Conservation (phyloP, 345 rosid species). For the Eucalyptus sp. region DNA sequence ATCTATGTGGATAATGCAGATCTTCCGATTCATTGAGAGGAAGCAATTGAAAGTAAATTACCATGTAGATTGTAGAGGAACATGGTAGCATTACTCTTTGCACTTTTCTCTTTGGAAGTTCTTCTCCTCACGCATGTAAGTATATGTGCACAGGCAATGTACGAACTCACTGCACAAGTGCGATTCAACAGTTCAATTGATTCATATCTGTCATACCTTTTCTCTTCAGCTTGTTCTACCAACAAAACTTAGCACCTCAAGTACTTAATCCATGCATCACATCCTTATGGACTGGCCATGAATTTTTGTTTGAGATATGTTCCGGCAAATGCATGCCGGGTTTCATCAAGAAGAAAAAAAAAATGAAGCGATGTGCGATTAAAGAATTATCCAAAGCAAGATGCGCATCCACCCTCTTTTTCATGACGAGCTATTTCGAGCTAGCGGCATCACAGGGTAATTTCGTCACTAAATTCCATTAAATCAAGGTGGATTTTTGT, state of each 20-base stretch:
- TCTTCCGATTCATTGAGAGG: neutral
- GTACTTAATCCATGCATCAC: neutral
- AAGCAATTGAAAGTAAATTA: neutral
- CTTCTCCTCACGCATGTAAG: neutral
- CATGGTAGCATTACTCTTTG: neutral
- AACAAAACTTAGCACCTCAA: neutral
- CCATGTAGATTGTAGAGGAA: neutral
- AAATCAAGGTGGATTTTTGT: neutral
- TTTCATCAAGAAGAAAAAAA: neutral
- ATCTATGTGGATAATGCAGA: neutral
- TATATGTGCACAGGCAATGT: neutral
- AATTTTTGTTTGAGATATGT: neutral
- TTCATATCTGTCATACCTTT: neutral
- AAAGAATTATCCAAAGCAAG: neutral
- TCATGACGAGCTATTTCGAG: neutral
- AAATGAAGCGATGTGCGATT: neutral
- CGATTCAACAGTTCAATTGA: neutral
- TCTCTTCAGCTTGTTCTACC: neutral
- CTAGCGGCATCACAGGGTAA: neutral
- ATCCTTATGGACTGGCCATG: neutral
- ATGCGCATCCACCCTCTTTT: neutral
- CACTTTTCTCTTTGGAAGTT: neutral
- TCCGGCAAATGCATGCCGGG: neutral
- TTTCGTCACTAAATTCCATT: neutral
- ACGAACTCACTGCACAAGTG: neutral